Evolutionary conservation across 345 rosid species (phyloP).

Genomic region (Citrus hindsii): DNA sequence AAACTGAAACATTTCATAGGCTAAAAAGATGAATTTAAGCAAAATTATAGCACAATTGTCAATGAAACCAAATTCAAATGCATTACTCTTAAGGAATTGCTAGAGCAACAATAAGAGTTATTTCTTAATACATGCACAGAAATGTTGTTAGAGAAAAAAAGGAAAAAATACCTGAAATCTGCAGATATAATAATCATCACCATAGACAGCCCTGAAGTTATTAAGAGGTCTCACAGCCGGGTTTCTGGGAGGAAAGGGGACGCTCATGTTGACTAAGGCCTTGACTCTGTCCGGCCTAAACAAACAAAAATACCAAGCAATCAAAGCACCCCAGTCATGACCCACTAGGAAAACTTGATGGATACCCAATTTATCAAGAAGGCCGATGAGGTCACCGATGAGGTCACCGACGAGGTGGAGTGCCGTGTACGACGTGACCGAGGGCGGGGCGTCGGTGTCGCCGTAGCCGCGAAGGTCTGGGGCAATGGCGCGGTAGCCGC

Average conservation of each 20-base stretch:
- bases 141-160: not conserved
- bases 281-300: slow-evolving; percentile 25
- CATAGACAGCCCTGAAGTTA: slow-evolving; percentile 17
- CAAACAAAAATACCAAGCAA: slow-evolving; percentile 9
- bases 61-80: not conserved
- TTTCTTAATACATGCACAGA: not conserved
- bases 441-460: slow-evolving; percentile 28
- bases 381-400: too few species aligned
- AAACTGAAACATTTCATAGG: not conserved
- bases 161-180: slow-evolving; percentile 30
- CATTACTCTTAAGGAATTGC: too few species aligned
- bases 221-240: slow-evolving; percentile 25
- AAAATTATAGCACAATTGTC: not conserved
- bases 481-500: slow-evolving; percentile 29
- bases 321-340: slow-evolving; percentile 14
- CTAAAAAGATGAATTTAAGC: not conserved
- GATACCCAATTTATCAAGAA: slow-evolving; percentile 18
- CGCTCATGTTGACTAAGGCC: slow-evolving; percentile 32
- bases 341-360: slow-evolving; percentile 10
- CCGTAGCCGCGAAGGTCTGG: slow-evolving; percentile 43
- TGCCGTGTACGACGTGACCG: slow-evolving; percentile 22
- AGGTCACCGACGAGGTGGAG: slow-evolving; percentile 32
- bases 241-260: slow-evolving; percentile 28
- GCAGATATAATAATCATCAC: slow-evolving; percentile 36
- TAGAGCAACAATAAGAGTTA: too few species aligned